Base-by-base conservation (phyloP, 345 rosid species). In the Gossypium australe region DNA sequence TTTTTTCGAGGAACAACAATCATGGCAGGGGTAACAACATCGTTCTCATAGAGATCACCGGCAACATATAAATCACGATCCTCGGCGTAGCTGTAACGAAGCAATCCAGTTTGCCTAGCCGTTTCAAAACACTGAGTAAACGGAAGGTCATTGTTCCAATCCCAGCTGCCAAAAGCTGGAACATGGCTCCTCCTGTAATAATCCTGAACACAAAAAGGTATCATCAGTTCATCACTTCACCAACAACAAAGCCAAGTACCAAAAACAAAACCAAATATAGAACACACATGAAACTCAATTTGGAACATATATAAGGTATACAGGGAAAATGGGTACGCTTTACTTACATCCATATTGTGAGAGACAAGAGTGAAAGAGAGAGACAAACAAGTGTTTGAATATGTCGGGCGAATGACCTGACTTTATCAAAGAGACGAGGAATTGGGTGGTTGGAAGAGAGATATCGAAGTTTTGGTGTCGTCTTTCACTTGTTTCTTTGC, bases 151-250 rank as follows among this genome's bases (percentile, higher is more conserved):
- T 81, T 88, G 88, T 90, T 89, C 92, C 98, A 93, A 22, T 95
- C 97, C 99, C 99, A 93, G 91, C 96, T 91, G 9, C 99, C 98
- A 71, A 95, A 95, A 3, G 98, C 97, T 0, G 99, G 99, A 9
- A 94, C 93, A 75, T 91, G 96, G 55, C 83, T 84, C 67, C 94
- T 87, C 78, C 77, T 67, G 72, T 76, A 86, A 68, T 84, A 82
- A 47, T 82, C 84, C 87, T 87, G 38, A 24, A 45, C 34, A 56
- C 60, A 56, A 0, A 45, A 76, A 44, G 27, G 10, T 47, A 11
- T 7, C 7, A 17, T 53, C 64, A 43, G 7, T 34, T 3, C 10
- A 22, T 53, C 64, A 27, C 41, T 34, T 3, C 10, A 22, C 8
- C 10, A 29, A 45, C 55, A 62, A 44, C 3, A 11, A 16, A 2